These are phyloP conservation scores for Gaultheria prostrata DNA, from an alignment of 148 eudicot species.

Conservation along the genomic window DNA sequence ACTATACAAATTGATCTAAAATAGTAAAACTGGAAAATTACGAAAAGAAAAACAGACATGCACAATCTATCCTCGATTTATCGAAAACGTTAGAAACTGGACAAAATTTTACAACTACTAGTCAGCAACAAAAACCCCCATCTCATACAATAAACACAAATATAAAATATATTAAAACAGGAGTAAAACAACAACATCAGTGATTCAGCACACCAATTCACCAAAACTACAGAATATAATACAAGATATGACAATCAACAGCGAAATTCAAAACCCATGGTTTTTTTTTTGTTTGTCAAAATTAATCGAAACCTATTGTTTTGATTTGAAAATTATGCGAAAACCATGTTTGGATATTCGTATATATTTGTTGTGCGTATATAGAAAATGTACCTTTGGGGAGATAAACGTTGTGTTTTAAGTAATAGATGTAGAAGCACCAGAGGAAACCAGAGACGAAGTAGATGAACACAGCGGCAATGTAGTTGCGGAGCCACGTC, in stretches of 20 bases:
- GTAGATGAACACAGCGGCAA: slow-evolving; percentile 61
- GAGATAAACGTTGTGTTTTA: slow-evolving; percentile 67
- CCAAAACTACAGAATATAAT: neutral
- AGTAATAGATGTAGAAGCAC: slow-evolving; percentile 83
- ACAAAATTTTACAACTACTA: neutral
- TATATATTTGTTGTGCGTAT: neutral
- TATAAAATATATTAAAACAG: no score
- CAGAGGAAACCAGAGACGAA: slow-evolving; percentile 66
- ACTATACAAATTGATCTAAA: neutral
- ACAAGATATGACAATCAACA: neutral
- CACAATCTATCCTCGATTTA: neutral
- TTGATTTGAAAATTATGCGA: neutral
- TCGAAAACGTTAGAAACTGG: neutral
- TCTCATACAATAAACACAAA: neutral
- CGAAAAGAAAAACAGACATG: neutral
- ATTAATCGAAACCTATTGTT: no score
- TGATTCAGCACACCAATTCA: neutral
- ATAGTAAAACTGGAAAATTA: neutral
- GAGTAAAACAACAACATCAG: neutral
- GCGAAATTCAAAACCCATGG: neutral
- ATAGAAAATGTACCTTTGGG: slow-evolving; percentile 59
- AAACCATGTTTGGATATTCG: neutral
- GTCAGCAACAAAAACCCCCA: neutral
- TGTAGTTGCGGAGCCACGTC: slow-evolving; percentile 79
- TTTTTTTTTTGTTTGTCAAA: neutral